Evolutionary conservation across 805 yeast genomes (phyloP).

Genomic region (Saccharomycopsis sp.): DNA sequence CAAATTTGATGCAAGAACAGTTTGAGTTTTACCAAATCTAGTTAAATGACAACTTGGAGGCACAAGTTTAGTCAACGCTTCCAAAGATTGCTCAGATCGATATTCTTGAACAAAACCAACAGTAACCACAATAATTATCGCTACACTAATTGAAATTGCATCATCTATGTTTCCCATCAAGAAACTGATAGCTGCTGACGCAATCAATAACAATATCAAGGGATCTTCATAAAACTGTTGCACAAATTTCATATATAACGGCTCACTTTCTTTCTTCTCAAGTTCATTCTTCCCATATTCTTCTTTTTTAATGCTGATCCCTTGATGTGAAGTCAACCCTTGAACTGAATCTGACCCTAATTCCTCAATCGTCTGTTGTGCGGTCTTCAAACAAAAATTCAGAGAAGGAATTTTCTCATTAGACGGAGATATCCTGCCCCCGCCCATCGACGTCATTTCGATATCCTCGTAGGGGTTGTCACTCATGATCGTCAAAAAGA

Average conservation of each 20-base stretch:
- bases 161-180: slow-evolving; percentile 96
- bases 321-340: slow-evolving; percentile 68
- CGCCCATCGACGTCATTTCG: slow-evolving; percentile 22
- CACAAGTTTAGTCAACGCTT: slow-evolving; percentile 85
- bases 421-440: slow-evolving; percentile 26
- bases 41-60: slow-evolving; percentile 96
- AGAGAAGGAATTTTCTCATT: slow-evolving; percentile 51
- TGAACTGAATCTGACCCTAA: slow-evolving; percentile 50
- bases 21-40: slow-evolving; percentile 68
- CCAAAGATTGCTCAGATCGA: slow-evolving; percentile 88
- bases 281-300: slow-evolving; percentile 81
- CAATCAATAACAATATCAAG: slow-evolving; percentile 77
- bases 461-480: slow-evolving; percentile 34
- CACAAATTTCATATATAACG: slow-evolving; percentile 60
- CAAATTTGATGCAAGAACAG: slow-evolving; percentile 76
- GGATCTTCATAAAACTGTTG: slow-evolving; percentile 87
- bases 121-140: slow-evolving; percentile 86
- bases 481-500: slow-evolving; percentile 23
- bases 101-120: slow-evolving; percentile 98
- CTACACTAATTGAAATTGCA: slow-evolving; percentile 88
- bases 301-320: slow-evolving; percentile 61
- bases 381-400: slow-evolving; percentile 51
- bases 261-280: slow-evolving; percentile 67
- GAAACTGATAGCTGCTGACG: slow-evolving; percentile 81
- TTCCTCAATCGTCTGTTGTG: slow-evolving; percentile 57